Evolutionary conservation across 192 early-diverging fungal species (phyloP).

Genomic region (Geranomyces variabilis): DNA sequence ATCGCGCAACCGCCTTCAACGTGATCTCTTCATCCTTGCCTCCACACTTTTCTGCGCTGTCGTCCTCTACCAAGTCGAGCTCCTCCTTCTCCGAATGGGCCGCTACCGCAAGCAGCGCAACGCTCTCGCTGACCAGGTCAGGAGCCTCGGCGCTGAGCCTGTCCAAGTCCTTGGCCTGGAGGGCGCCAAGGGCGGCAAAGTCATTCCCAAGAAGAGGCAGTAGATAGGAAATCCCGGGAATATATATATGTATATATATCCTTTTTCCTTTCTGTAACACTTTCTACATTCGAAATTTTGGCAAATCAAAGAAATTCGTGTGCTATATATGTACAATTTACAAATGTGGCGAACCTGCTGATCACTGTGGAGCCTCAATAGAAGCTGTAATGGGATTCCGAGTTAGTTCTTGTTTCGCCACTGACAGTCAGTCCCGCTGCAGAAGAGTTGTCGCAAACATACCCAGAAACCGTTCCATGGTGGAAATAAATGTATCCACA

Average conservation of each 20-base stretch:
- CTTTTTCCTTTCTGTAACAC: too few species aligned
- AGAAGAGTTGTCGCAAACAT: background rate
- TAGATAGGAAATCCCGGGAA: background rate
- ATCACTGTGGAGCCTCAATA: background rate
- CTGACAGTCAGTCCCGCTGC: background rate
- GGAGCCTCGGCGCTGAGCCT: conserved; percentile 28
- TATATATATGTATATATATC: too few species aligned
- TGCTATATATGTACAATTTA: too few species aligned
- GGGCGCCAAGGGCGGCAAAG: conserved; percentile 26
- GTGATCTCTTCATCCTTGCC: conserved; percentile 32
- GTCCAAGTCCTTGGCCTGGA: conserved; percentile 20
- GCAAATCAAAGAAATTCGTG: too few species aligned
- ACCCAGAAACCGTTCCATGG: background rate
- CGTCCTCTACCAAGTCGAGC: conserved; percentile 24
- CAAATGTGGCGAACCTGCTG: background rate
- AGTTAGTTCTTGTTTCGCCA: background rate
- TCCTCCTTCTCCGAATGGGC: conserved; percentile 35
- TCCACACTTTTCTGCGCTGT: conserved; percentile 32
- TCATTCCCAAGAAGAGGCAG: conserved; percentile 18
- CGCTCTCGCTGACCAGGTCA: conserved; percentile 30
- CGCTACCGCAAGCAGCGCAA: conserved; percentile 38
- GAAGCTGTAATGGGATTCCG: background rate
- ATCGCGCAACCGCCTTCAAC: conserved; percentile 17
- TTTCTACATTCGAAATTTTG: background rate
- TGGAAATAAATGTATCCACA: background rate